phyloP scores from a whole-genome alignment of 768 basidiomycete genomes.

The Phaeotremella fagi region DNA sequence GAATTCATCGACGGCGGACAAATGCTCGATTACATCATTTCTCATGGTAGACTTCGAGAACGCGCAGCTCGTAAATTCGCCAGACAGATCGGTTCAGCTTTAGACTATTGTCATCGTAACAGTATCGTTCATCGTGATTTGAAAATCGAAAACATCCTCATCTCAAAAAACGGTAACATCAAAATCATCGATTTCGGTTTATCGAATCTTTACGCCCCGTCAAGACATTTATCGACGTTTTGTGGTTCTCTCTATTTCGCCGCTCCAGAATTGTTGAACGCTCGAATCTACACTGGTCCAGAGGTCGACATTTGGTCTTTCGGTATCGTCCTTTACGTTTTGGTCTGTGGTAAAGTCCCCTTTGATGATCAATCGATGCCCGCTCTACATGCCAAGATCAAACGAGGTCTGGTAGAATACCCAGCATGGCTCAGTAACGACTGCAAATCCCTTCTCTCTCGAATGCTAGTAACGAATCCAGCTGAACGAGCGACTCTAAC shows the following conservation, averaged over 20 bases:
- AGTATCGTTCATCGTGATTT: conserved; percentile 96
- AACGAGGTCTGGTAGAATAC: conserved; percentile 92
- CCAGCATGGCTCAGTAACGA: conserved; percentile 95
- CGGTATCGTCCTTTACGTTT: conserved; percentile 93
- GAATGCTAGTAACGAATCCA: conserved; percentile 97
- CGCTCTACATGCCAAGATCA: conserved; percentile 97
- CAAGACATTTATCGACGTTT: conserved; percentile 79
- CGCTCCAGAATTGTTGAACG: conserved; percentile 93
- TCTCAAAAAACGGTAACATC: conserved; percentile 96
- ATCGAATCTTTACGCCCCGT: conserved; percentile 88
- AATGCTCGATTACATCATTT: conserved; percentile 99
- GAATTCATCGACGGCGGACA: conserved; percentile 99
- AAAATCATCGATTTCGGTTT: conserved; percentile 99
- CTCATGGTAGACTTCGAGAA: conserved; percentile 90
- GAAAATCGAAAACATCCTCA: conserved; percentile 99
- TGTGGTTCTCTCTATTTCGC: conserved; percentile 98
- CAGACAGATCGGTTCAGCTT: conserved; percentile 88
- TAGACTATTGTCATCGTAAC: conserved; percentile 96
- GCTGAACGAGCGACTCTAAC: conserved; percentile 68
- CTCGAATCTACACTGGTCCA: conserved; percentile 92
- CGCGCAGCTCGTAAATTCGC: conserved; percentile 96
- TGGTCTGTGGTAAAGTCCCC: conserved; percentile 97
- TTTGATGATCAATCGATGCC: conserved; percentile 99
- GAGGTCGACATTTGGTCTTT: conserved; percentile 99
- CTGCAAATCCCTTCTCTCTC: conserved; percentile 85